phyloP scores from a whole-genome alignment of 768 basidiomycete genomes.

The Leccinum subtestaceum region DNA sequence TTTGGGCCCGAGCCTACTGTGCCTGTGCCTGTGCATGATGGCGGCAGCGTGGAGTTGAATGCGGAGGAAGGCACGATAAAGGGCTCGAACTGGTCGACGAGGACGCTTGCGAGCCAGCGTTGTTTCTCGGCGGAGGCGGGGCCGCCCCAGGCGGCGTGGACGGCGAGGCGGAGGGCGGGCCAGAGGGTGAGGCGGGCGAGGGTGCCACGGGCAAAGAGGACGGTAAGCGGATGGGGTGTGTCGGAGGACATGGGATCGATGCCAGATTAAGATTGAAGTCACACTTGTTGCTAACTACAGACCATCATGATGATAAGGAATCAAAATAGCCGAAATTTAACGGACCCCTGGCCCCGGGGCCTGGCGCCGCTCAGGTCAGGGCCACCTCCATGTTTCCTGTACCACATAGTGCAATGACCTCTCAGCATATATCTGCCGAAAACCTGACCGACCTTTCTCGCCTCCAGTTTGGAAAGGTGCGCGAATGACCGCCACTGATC shows the following conservation, averaged over 20 bases:
- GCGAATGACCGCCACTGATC: neutral
- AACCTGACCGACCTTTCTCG: constrained; percentile 11
- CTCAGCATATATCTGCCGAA: neutral
- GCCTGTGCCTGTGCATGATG: neutral
- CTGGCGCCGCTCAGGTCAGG: constrained; percentile 17
- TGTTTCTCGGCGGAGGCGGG: constrained; percentile 68
- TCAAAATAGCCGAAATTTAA: no score
- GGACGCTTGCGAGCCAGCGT: constrained; percentile 78
- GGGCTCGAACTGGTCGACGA: constrained; percentile 77
- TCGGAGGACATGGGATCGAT: constrained; percentile 10
- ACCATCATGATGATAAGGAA: no score
- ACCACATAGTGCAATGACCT: constrained; percentile 6
- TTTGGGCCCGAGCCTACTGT: neutral
- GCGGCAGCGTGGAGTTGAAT: neutral
- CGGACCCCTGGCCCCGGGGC: no score
- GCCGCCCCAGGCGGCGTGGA: constrained; percentile 87
- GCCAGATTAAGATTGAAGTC: no score
- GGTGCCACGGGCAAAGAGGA: constrained; percentile 85
- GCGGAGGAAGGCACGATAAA: constrained; percentile 31
- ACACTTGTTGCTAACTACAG: no score
- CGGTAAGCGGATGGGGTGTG: constrained; percentile 41
- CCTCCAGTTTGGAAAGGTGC: constrained; percentile 23
- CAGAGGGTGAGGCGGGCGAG: constrained; percentile 80
- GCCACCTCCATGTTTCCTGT: neutral
- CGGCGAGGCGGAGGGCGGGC: constrained; percentile 83